phyloP scores from a whole-genome alignment of 805 yeast species.

The Ogataea minuta region DNA sequence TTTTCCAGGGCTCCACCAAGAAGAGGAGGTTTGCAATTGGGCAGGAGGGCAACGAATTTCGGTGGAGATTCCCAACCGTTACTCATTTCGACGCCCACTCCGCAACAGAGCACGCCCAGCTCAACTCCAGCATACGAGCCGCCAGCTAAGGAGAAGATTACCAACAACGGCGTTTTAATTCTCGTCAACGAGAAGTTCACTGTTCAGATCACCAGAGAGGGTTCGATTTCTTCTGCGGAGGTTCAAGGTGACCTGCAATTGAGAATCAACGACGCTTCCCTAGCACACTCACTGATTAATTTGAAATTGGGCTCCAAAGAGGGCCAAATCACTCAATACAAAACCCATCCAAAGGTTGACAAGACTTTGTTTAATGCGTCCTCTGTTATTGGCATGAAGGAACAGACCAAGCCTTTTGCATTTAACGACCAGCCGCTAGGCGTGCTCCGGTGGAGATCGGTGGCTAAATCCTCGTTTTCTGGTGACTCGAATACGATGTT shows the following conservation, averaged over 20 bases:
- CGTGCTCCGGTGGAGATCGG: slow-evolving; percentile 88
- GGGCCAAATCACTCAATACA: slow-evolving; percentile 59
- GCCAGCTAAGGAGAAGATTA: slow-evolving; percentile 35
- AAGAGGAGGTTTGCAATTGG: slow-evolving; percentile 78
- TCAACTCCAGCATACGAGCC: slow-evolving; percentile 20
- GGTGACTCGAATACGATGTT: slow-evolving; percentile 57
- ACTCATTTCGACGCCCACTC: slow-evolving; percentile 29
- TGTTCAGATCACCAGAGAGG: slow-evolving; percentile 82
- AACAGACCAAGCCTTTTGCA: slow-evolving; percentile 79
- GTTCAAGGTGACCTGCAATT: slow-evolving; percentile 89
- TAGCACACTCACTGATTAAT: slow-evolving; percentile 63
- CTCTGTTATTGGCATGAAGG: slow-evolving; percentile 69
- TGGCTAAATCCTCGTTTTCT: slow-evolving; percentile 43
- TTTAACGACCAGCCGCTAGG: slow-evolving; percentile 87
- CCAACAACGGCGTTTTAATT: slow-evolving; percentile 77
- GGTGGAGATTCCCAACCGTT: slow-evolving; percentile 31
- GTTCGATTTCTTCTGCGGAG: slow-evolving; percentile 66
- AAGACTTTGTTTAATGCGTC: slow-evolving; percentile 59
- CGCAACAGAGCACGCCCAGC: slow-evolving; percentile 15
- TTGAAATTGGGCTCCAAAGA: slow-evolving; percentile 50
- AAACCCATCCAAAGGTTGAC: slow-evolving; percentile 96
- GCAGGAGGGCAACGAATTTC: slow-evolving; percentile 43
- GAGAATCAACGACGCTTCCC: slow-evolving; percentile 74
- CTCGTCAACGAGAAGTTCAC: slow-evolving; percentile 73
- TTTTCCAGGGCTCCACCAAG: slow-evolving; percentile 39